Percentiles rank a stretch among this genome's conserved stretches.
These are phyloP conservation scores for Plasmodium cynomolgi DNA, from an alignment of 169 alveolate genomes.

Conservation along the genomic window DNA sequence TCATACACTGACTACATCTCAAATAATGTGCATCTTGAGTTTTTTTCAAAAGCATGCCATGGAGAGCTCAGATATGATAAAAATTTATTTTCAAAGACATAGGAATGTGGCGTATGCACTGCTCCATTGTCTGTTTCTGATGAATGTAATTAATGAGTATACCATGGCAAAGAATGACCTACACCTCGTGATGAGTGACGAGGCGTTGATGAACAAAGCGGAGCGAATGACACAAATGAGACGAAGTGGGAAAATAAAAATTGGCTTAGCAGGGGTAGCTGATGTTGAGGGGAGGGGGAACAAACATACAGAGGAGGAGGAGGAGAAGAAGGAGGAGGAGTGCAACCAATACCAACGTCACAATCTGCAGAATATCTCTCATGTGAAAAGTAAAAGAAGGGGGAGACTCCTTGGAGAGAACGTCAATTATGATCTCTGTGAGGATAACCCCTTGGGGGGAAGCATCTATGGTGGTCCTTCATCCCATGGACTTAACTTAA, in stretches of 20 bases:
- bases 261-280: background rate
- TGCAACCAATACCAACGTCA: background rate
- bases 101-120: slow-evolving; percentile 76
- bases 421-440: background rate
- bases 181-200: slow-evolving; percentile 4
- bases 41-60: slow-evolving; percentile 75
- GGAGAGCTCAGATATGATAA: slow-evolving; percentile 60
- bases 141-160: slow-evolving; percentile 76
- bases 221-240: slow-evolving; percentile 32
- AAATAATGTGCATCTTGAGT: slow-evolving; percentile 75
- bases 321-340: background rate
- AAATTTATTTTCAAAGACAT: slow-evolving; percentile 64
- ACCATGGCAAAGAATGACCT: background rate
- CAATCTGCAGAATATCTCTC: background rate
- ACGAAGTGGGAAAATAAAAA: slow-evolving; percentile 29
- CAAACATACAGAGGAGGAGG: background rate
- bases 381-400: background rate
- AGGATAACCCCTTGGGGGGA: background rate
- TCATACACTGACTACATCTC: slow-evolving; percentile 75
- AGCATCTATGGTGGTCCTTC: background rate
- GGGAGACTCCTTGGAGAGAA: background rate
- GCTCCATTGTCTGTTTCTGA: slow-evolving; percentile 76
- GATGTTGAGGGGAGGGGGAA: background rate
- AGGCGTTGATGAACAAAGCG: slow-evolving; percentile 12
- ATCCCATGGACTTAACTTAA: background rate